phyloP scores from a whole-genome alignment of 768 basidiomycete genomes.

The Suillus hirtellus region DNA sequence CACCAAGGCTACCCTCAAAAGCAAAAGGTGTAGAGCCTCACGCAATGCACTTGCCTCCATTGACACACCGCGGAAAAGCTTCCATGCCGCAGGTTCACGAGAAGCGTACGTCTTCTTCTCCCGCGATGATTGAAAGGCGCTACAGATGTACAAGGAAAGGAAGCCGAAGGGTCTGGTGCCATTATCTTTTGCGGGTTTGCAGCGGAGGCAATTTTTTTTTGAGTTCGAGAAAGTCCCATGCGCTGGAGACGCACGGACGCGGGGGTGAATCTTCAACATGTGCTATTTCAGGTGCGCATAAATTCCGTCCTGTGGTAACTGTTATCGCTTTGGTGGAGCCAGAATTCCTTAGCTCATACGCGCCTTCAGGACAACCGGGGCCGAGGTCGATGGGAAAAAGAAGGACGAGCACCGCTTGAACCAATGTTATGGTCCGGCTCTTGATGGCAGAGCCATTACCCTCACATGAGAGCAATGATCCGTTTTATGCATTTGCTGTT shows the following conservation, averaged over 20 bases:
- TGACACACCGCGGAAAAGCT: background rate
- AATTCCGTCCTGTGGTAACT: background rate
- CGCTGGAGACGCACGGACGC: background rate
- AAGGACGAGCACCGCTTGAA: background rate
- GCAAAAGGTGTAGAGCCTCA: background rate
- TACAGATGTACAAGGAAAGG: background rate
- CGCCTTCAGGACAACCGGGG: constrained; percentile 2
- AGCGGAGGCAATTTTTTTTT: background rate
- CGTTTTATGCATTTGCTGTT: background rate
- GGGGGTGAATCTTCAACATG: constrained; percentile 1
- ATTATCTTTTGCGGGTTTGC: constrained; percentile 3
- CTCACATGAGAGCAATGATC: background rate
- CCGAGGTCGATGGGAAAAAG: constrained; percentile 7
- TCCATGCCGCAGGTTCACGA: background rate
- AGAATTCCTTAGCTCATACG: background rate
- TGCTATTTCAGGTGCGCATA: background rate
- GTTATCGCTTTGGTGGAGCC: background rate
- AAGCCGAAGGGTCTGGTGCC: background rate
- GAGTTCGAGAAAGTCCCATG: background rate
- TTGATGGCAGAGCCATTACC: constrained; percentile 1
- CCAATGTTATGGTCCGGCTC: background rate
- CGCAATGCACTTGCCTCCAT: background rate
- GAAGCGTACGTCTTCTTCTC: constrained; percentile 4
- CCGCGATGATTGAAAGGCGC: constrained; percentile 6
- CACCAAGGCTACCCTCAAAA: background rate